Conservation (phyloP, 2,329 filamentous ascomycete species). For the Diatrype stigma region DNA sequence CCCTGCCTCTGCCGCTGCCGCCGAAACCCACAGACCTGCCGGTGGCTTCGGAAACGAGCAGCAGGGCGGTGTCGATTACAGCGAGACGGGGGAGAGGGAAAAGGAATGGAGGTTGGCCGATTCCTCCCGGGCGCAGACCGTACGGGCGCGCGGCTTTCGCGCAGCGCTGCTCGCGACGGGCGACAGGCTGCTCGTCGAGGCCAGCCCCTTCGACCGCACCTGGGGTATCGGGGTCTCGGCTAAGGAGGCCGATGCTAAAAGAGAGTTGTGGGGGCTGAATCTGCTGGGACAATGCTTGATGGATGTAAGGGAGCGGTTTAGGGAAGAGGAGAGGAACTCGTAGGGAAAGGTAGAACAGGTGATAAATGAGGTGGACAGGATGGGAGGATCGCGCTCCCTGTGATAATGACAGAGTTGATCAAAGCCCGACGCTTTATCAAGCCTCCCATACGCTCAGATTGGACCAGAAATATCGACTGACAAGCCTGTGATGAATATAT, state of each 20-base stretch:
- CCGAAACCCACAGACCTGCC: too few relatives aligned
- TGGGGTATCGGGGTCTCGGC: conserved; percentile 63
- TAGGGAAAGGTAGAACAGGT: background rate
- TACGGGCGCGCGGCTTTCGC: conserved; percentile 38
- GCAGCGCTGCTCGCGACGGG: conserved; percentile 53
- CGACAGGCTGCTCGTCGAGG: conserved; percentile 58
- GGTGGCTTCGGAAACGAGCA: too few relatives aligned
- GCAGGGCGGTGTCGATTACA: too few relatives aligned
- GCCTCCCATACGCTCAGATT: too few relatives aligned
- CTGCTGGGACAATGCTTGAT: conserved; percentile 59
- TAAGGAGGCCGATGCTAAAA: conserved; percentile 42
- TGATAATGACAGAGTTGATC: too few relatives aligned
- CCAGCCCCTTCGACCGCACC: conserved; percentile 55
- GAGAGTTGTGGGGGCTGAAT: conserved; percentile 58
- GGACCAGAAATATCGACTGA: too few relatives aligned
- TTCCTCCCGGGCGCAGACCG: conserved; percentile 13
- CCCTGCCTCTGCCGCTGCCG: too few relatives aligned
- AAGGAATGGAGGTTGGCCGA: conserved; percentile 12
- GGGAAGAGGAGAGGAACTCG: conserved; percentile 29
- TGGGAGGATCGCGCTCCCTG: too few relatives aligned
- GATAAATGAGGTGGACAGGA: background rate
- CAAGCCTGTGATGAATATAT: too few relatives aligned
- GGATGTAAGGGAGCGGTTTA: conserved; percentile 51
- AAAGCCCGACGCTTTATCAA: too few relatives aligned
- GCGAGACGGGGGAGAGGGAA: too few relatives aligned